Evolutionary conservation across 2,329 filamentous ascomycete species (phyloP).

Genomic region (Paecilomyces formosus): DNA sequence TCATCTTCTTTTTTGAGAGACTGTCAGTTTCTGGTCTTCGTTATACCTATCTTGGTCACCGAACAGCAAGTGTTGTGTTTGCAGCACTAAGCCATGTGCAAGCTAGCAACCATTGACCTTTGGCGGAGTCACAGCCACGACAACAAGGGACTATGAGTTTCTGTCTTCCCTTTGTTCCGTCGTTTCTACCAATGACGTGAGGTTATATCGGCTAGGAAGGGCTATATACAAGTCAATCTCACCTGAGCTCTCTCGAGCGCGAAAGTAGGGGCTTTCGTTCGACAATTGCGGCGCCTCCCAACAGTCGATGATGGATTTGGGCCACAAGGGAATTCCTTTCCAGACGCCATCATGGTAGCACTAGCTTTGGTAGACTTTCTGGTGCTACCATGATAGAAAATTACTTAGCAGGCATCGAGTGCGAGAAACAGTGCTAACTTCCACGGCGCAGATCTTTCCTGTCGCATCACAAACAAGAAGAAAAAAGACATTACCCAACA

Average conservation of each 20-base stretch:
- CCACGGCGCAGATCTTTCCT: background rate
- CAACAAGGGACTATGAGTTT: background rate
- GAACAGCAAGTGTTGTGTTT: background rate
- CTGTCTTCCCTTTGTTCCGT: background rate
- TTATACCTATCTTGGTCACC: background rate
- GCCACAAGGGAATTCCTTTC: background rate
- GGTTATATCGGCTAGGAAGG: background rate
- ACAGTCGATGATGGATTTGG: background rate
- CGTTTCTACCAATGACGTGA: background rate
- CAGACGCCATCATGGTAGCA: background rate
- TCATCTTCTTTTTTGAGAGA: background rate
- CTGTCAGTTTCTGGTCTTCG: background rate
- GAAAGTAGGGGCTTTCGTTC: background rate
- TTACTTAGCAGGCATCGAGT: background rate
- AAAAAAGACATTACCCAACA: background rate
- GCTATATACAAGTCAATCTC: background rate
- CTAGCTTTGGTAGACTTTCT: no score
- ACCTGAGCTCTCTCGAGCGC: background rate
- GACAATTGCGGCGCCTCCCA: background rate
- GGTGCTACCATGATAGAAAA: background rate
- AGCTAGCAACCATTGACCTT: background rate
- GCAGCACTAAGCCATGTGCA: background rate
- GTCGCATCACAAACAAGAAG: background rate
- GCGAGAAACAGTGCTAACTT: background rate
- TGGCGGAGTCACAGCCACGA: background rate